Evolutionary conservation across 371 early-diverging fungal species (phyloP).

Genomic region (Enterospora canceri): DNA sequence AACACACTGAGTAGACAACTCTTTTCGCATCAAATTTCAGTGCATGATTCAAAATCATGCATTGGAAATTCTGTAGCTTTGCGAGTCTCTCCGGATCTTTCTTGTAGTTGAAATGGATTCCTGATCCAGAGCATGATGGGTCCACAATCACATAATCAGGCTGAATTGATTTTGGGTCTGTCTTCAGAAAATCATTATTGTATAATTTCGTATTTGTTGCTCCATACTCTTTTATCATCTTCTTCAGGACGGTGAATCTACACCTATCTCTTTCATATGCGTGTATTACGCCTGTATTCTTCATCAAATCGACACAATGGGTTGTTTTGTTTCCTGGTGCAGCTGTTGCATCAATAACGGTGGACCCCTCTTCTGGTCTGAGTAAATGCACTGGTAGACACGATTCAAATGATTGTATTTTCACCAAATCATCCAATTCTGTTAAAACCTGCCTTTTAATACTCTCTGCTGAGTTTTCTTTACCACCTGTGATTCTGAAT

Average conservation of each 20-base stretch:
- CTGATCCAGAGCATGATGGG: constrained; percentile 92
- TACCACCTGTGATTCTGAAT: constrained; percentile 32
- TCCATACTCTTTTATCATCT: constrained; percentile 64
- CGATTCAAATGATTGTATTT: constrained; percentile 53
- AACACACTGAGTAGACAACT: constrained; percentile 85
- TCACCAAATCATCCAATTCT: constrained; percentile 12
- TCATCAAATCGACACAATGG: constrained; percentile 71
- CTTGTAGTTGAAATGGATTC: constrained; percentile 59
- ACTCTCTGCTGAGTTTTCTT: neutral
- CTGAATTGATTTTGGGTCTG: constrained; percentile 50
- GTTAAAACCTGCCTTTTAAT: neutral
- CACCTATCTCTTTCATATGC: constrained; percentile 74
- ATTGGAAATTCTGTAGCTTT: constrained; percentile 52
- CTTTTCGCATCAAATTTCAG: constrained; percentile 62
- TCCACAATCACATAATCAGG: constrained; percentile 82
- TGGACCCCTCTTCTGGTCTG: constrained; percentile 61
- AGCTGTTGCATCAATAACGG: constrained; percentile 85
- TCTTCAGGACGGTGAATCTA: constrained; percentile 65
- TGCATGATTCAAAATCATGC: constrained; percentile 43
- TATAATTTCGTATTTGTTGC: constrained; percentile 62
- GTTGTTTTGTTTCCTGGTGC: constrained; percentile 96
- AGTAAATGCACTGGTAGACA: constrained; percentile 84
- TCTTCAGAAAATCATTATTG: constrained; percentile 50
- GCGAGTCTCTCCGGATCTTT: constrained; percentile 60
- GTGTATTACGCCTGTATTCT: constrained; percentile 68